Base-by-base conservation (phyloP, 2,329 filamentous ascomycete genomes). In the Microcera coccophila region DNA sequence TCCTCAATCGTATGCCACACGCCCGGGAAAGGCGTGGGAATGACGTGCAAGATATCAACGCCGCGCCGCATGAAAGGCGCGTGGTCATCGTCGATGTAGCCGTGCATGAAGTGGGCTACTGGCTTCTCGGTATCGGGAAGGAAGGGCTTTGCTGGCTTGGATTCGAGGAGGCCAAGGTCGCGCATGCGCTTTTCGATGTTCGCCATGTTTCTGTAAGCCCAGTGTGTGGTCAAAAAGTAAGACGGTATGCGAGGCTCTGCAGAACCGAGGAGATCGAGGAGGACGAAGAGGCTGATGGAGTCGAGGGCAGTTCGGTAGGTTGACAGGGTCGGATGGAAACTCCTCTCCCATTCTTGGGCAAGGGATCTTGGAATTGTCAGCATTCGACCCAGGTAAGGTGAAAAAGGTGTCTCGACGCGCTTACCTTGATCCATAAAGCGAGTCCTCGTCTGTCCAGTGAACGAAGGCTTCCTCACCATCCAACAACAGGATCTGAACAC, bases 391-490 rank as follows among this genome's bases (percentile, higher is more conserved):
- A 14, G 7, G 10, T 33, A 8, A 16, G 7, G 10, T 33, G 31
- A 11, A 10, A 15, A 10, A 33, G 9, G 10, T 15, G 31, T 16
- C 31, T 16, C 8, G 19, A 20, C n/a, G 24, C 10, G 5, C 72
- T 31, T 71, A 86, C 82, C 89, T 81, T 15, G 91, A 80, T 3
- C 93, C 93, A 58, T 98, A 98, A 4, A 96, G 69, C 4, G 87
- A 94, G 64, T 98, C 93, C 0, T 74, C 78, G 26, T 79, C 78
- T 1, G 82, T 85, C 93, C 93, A 98, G 1, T 65, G 66, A 17
- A 79, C 69, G 66, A 95, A 98, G 0, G 93, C 90, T 66, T 98
- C 93, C 68, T 98, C 93, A 4, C 93, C 93, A 59, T 98, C 93
- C 7, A 98, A 68, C 42, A 98, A 76, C 20, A 98, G 53, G 20